These are phyloP conservation scores for Venturia aucupariae DNA, from an alignment of 2,329 filamentous ascomycete genomes.

Conservation along the genomic window DNA sequence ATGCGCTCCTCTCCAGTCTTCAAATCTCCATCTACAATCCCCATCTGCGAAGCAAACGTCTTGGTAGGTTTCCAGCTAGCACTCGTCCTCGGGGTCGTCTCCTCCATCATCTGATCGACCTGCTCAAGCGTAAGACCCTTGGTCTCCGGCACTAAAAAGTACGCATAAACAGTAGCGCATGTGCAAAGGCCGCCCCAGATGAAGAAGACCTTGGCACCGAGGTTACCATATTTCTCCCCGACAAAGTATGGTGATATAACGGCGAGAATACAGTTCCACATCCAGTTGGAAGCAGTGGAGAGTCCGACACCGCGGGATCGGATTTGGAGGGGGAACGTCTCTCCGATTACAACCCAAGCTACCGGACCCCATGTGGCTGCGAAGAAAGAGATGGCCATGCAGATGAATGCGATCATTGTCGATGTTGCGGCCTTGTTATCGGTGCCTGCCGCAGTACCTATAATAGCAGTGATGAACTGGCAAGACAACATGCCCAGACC, in stretches of 20 bases:
- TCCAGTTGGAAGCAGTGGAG: constrained; percentile 84
- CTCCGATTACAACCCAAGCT: constrained; percentile 66
- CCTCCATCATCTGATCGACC: constrained; percentile 66
- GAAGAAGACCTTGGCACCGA: constrained; percentile 40
- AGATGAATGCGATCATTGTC: constrained; percentile 78
- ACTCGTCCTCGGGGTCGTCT: constrained; percentile 68
- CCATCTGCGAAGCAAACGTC: constrained; percentile 52
- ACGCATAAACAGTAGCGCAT: constrained; percentile 43
- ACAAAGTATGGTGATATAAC: constrained; percentile 69
- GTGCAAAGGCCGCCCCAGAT: constrained; percentile 32
- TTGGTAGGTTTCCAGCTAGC: constrained; percentile 64
- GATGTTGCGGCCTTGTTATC: constrained; percentile 12
- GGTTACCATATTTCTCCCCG: constrained; percentile 46
- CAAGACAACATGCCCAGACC: constrained; percentile 75
- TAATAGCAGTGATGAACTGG: constrained; percentile 77
- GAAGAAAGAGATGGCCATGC: constrained; percentile 90
- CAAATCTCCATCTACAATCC: constrained; percentile 12
- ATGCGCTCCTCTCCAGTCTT: not conserved
- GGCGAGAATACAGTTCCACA: constrained; percentile 66
- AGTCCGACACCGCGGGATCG: constrained; percentile 79
- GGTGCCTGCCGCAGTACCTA: constrained; percentile 31
- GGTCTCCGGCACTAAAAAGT: constrained; percentile 31
- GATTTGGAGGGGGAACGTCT: constrained; percentile 84
- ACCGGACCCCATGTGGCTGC: constrained; percentile 80
- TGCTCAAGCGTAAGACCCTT: constrained; percentile 32